These are phyloP conservation scores for Hemisphaericaspora xylanilytica DNA, from an alignment of 1,139 yeast genomes.

Conservation along the genomic window DNA sequence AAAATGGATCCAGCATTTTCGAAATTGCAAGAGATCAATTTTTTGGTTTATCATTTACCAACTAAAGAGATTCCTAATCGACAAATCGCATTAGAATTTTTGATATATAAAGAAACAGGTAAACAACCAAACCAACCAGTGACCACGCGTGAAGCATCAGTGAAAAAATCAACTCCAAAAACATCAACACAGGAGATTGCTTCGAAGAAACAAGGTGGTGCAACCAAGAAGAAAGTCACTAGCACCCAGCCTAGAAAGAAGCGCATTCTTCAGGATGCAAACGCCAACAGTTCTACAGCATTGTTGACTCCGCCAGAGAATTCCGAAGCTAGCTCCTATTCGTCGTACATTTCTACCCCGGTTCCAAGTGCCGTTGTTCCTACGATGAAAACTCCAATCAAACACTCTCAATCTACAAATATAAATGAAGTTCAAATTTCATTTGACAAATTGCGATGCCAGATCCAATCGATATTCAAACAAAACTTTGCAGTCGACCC, in stretches of 20 bases:
- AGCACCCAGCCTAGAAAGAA: background rate
- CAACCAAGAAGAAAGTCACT: background rate
- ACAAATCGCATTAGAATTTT: constrained; percentile 17
- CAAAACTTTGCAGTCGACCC: constrained; percentile 11
- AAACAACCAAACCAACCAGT: background rate
- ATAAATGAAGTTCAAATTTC: constrained; percentile 6
- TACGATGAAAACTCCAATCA: background rate
- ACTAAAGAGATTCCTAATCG: constrained; percentile 18
- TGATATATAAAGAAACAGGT: constrained; percentile 15
- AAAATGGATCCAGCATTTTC: constrained; percentile 20
- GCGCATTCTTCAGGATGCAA: background rate
- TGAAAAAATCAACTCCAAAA: background rate
- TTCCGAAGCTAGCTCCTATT: background rate
- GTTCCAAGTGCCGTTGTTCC: background rate
- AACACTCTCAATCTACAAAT: background rate
- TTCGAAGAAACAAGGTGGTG: no score
- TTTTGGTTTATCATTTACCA: constrained; percentile 16
- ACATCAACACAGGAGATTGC: background rate
- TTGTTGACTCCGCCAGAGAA: background rate
- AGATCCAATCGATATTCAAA: constrained; percentile 9
- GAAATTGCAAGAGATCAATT: constrained; percentile 18
- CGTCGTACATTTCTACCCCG: background rate
- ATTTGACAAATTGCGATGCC: constrained; percentile 8
- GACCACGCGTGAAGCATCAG: background rate
- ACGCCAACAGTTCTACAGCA: background rate